Base-by-base conservation (phyloP, 306 rosid genomes). In the Quercus ilex region DNA sequence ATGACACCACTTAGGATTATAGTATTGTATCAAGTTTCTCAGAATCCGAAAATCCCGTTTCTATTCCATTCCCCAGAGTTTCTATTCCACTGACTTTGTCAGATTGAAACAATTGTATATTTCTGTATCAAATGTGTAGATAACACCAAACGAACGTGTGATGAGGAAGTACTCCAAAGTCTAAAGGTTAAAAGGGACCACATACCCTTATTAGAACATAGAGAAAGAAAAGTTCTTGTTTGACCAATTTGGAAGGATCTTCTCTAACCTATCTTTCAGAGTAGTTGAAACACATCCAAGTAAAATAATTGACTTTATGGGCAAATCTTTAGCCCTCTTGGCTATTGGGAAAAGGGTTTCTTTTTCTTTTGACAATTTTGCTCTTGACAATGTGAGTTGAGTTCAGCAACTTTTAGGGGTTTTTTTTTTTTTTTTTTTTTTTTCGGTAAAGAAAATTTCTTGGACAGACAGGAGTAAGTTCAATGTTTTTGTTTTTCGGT, bases 41-140 rank as follows among this genome's bases (percentile, higher is more conserved):
- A 86, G 83, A 89, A 90, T 91, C 87, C 87, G 82, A 87, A 90
- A 91, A 90, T 93, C 93, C 98, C 72, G 99, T 88, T 96, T 96
- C 99, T 91, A 96, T 96, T 96, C 99, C 98, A 91, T 96, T 96
- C 96, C 82, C 97, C 97, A 91, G 82, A 91, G 94, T 87, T 96
- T 96, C 99, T 96, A 96, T 93, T 96, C 99, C 91, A 91, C 96
- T 91, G 96, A 78, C 78, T 83, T 82, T 89, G 92, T 83, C 98
- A 90, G 97, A 77, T 68, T 74, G 55, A 81, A 83, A 4, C 28
- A 43, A 9, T 38, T 38, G 46, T 43, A 33, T 77, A 5, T 23
- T 8, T 33, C 55, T 69, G 46, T 82, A 73, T 78, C 83, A 84
- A 82, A 80, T 73, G 80, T 82, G 68, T 46, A 78, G 82, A 87